phyloP scores from a whole-genome alignment of 768 basidiomycete species.

The Leucosporidium creatinivorum region DNA sequence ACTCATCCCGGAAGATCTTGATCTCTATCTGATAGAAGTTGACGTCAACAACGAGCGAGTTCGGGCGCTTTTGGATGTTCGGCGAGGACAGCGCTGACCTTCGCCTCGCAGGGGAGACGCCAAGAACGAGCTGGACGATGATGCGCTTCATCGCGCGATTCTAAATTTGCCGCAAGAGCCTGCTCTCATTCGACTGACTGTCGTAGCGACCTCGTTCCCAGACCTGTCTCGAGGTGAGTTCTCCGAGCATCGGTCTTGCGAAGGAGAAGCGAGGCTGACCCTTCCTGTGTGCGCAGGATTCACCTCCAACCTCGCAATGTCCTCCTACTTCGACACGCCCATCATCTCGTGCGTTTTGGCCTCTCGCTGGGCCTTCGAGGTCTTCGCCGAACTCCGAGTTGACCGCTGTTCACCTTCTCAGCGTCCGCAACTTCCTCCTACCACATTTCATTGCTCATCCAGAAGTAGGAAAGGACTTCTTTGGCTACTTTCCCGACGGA shows the following conservation, averaged over 20 bases:
- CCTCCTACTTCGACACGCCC: slow-evolving; percentile 19
- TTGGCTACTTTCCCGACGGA: background rate
- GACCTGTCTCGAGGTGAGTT: slow-evolving; percentile 14
- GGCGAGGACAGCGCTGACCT: background rate
- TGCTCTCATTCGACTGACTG: slow-evolving; percentile 10
- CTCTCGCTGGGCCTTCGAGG: background rate
- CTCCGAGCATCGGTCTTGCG: too few relatives aligned
- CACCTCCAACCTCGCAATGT: slow-evolving; percentile 4
- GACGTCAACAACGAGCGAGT: slow-evolving; percentile 22
- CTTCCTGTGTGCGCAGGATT: too few relatives aligned
- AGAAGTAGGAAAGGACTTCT: slow-evolving; percentile 6
- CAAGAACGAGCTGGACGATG: slow-evolving; percentile 12
- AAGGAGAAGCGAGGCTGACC: too few relatives aligned
- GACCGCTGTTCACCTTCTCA: background rate
- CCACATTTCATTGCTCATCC: slow-evolving; percentile 22
- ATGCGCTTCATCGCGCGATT: slow-evolving; percentile 7
- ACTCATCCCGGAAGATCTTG: slow-evolving; percentile 8
- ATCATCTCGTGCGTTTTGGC: slow-evolving; percentile 14
- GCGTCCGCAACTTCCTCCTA: slow-evolving; percentile 19
- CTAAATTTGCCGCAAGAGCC: slow-evolving; percentile 18
- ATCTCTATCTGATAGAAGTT: slow-evolving; percentile 20
- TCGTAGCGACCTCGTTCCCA: slow-evolving; percentile 12
- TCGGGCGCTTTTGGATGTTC: background rate
- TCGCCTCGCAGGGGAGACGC: background rate
- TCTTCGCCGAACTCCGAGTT: background rate